Conservation (phyloP, 352 stramenopile genomes). For the Thalassiosira livingstoniorum region DNA sequence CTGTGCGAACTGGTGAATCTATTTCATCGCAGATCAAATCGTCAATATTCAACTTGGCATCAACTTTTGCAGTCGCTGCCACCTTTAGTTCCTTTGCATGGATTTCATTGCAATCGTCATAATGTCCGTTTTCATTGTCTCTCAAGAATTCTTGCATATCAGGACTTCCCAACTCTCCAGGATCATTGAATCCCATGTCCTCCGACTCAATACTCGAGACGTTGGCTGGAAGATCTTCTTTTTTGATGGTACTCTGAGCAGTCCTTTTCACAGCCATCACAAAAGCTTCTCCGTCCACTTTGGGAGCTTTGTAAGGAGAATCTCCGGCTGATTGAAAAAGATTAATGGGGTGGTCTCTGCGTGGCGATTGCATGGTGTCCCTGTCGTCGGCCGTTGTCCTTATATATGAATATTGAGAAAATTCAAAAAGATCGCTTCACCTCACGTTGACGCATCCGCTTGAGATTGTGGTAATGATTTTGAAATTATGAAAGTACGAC, state of each 20-base stretch:
- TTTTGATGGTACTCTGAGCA: too few species aligned
- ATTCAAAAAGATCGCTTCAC: too few species aligned
- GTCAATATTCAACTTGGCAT: background rate
- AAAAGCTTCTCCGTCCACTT: too few species aligned
- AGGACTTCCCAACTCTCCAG: background rate
- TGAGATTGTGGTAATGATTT: too few species aligned
- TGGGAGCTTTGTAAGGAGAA: background rate
- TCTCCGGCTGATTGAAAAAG: background rate
- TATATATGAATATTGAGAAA: too few species aligned
- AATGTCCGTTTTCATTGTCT: slow-evolving; percentile 9
- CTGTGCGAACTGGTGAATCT: background rate
- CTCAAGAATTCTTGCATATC: slow-evolving; percentile 9
- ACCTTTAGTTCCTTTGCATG: background rate
- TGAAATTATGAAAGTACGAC: too few species aligned
- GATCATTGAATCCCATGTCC: background rate
- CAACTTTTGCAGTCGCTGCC: background rate
- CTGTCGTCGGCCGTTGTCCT: too few species aligned
- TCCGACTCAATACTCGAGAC: background rate
- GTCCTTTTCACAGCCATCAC: too few species aligned
- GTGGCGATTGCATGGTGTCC: too few species aligned
- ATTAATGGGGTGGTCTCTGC: background rate
- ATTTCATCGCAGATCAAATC: background rate
- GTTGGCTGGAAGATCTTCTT: too few species aligned
- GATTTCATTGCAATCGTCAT: background rate
- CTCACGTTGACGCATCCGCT: too few species aligned